These are phyloP conservation scores for Fusarium irregulare DNA, from an alignment of 2,329 filamentous ascomycete genomes.

Conservation along the genomic window DNA sequence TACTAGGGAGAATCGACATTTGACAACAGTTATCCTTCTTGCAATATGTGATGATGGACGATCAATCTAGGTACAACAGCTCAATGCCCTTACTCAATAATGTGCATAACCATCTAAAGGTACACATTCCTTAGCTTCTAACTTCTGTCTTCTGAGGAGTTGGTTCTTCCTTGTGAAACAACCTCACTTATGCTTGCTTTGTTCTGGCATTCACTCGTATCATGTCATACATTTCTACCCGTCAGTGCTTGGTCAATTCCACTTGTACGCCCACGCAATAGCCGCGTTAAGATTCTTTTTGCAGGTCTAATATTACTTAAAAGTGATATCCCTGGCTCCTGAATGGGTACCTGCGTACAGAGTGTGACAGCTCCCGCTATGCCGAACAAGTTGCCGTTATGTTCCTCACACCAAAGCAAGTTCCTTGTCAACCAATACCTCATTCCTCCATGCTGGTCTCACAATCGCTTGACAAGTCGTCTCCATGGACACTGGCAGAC, in stretches of 20 bases:
- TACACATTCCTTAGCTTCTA: neutral
- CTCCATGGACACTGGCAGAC: neutral
- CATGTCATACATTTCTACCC: conserved; percentile 18
- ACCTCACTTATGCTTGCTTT: conserved; percentile 8
- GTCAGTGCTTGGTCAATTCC: conserved; percentile 1
- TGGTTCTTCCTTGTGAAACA: neutral
- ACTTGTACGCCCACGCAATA: conserved; percentile 1
- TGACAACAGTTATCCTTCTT: too few species aligned
- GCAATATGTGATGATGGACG: neutral
- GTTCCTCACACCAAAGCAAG: neutral
- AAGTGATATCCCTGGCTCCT: neutral
- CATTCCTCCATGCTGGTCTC: conserved; percentile 23
- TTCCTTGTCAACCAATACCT: neutral
- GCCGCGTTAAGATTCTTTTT: neutral
- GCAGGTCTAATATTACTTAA: neutral
- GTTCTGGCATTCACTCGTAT: neutral
- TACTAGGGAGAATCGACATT: neutral
- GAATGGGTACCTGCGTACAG: conserved; percentile 25
- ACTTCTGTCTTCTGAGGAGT: neutral
- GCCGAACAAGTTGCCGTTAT: neutral
- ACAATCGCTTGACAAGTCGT: conserved; percentile 35
- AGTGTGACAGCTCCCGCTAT: conserved; percentile 16
- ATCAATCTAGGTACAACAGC: neutral
- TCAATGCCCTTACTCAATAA: neutral
- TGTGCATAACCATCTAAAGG: neutral